Evolutionary conservation across 208 protist species (phyloP), one percentile per base, ranked within the genome.

Genomic region (Wallacemonas sp.): DNA sequence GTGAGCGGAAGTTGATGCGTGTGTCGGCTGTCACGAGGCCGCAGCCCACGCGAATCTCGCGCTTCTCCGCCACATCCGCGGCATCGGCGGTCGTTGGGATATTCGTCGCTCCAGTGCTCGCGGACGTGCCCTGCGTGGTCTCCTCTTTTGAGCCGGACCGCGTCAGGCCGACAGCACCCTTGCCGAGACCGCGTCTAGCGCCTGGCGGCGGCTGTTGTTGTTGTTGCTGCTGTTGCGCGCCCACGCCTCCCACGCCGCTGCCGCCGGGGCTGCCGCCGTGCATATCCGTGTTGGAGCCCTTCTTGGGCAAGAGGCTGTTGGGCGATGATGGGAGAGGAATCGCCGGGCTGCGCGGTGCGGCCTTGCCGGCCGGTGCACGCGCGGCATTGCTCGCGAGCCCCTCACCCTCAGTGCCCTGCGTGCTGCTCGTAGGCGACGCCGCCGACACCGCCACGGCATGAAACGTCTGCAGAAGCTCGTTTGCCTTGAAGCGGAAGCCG

Each of bases 1-100:
- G 78, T 0, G 90, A 93, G 38, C 76, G 73, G 44, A 93, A 95
- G 72, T 93, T 95, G 32, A 93, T 74, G 29, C 70, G 61, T 0
- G 90, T 95, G 11, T 58, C 57, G 0, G 78, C 62, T n/a, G 83
- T 78, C 17, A 95, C 81, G 30, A 95, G 34, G 14, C 90, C 90
- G 44, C 83, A 86, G 14, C 72, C 72, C 14, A 95, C 84, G 19
- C 76, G 76, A 41, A 77, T 58, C 6, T 58, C 52, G 4, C 29
- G 52, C 19, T 38, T 58, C 23, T 58, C 52, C 4, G 52, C n/a
- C 5, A 39, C 29, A 6, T 58, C 52, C 5, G 52, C 12, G 52
- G 9, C 12, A 4, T 58, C 52, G 2, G 52, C 29, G 29, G 52
- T 30, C 16, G 30, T n/a, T 6, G 52, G 17, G 6, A 16, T 17